phyloP scores from a whole-genome alignment of 495 filamentous ascomycete genomes.

The Daldinia grandis region DNA sequence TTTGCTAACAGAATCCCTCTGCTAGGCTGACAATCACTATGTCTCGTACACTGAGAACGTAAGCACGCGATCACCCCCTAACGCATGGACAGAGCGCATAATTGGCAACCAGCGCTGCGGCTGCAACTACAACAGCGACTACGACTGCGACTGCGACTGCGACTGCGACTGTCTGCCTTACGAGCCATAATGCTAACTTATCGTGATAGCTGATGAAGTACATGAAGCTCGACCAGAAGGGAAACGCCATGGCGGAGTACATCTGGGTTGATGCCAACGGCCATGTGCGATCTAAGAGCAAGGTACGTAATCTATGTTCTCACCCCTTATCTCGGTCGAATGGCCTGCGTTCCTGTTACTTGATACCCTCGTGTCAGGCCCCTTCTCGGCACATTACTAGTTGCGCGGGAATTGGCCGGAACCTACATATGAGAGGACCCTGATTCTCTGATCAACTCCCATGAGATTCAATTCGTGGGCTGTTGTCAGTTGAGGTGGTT shows the following conservation, averaged over 20 bases:
- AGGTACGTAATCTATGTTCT: conserved; percentile 64
- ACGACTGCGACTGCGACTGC: conserved; percentile 18
- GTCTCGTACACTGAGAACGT: conserved; percentile 75
- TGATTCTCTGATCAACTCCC: conserved; percentile 21
- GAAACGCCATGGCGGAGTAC: conserved; percentile 89
- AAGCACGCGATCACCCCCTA: conserved; percentile 34
- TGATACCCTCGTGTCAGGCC: conserved; percentile 36
- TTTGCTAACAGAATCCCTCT: conserved; percentile 59
- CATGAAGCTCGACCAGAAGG: conserved; percentile 88
- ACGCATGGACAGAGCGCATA: conserved; percentile 55
- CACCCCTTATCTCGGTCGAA: conserved; percentile 40
- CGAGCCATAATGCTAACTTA: conserved; percentile 36
- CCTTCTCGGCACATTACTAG: conserved; percentile 19
- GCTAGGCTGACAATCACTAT: conserved; percentile 57
- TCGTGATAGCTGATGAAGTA: conserved; percentile 83
- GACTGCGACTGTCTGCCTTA: conserved; percentile 13
- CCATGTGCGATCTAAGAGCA: conserved; percentile 47
- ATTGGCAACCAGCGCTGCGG: conserved; percentile 23
- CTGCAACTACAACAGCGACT: conserved; percentile 8
- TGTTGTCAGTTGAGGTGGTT: conserved; percentile 7
- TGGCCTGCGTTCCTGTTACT: conserved; percentile 45
- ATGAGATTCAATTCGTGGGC: conserved; percentile 34
- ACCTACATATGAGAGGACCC: conserved; percentile 17
- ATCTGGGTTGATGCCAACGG: conserved; percentile 85
- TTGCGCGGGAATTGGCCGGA: conserved; percentile 8